Evolutionary conservation across 495 filamentous ascomycete genomes (phyloP).

Genomic region (Xylaria venustula): DNA sequence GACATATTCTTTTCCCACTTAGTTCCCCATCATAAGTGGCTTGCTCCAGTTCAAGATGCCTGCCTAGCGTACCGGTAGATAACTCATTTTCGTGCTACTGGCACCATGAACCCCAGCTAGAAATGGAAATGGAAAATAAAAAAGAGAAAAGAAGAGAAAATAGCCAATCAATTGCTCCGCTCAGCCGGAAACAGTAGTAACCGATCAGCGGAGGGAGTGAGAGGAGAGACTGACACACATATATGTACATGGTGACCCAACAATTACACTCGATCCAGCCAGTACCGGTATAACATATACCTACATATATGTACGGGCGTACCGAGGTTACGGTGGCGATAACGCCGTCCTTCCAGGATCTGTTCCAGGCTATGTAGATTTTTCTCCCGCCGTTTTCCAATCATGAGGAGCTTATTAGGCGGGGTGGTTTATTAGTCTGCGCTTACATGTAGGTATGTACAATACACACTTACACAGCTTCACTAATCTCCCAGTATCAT

Average conservation of each 20-base stretch:
- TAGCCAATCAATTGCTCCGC: slow-evolving; percentile 1
- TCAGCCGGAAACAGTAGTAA: slow-evolving; percentile 6
- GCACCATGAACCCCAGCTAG: background rate
- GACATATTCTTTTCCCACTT: background rate
- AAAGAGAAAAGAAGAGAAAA: background rate
- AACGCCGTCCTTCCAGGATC: too few relatives aligned
- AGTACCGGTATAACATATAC: too few relatives aligned
- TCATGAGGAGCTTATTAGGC: too few relatives aligned
- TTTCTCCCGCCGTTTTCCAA: background rate
- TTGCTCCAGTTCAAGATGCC: slow-evolving; percentile 7
- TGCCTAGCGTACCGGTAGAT: too few relatives aligned
- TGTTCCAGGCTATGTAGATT: background rate
- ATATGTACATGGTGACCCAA: background rate
- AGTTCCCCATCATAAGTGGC: slow-evolving; percentile 1
- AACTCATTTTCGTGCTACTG: too few relatives aligned
- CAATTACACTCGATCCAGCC: background rate
- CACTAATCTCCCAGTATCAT: too few relatives aligned
- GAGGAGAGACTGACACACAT: too few relatives aligned
- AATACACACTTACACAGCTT: too few relatives aligned
- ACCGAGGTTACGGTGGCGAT: slow-evolving; percentile 10
- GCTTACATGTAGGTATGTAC: too few relatives aligned
- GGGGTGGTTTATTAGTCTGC: too few relatives aligned
- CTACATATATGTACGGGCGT: background rate
- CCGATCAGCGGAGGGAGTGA: background rate
- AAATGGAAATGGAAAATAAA: background rate